phyloP scores from a whole-genome alignment of 345 rosid species.

The Sisymbrium altissimum region DNA sequence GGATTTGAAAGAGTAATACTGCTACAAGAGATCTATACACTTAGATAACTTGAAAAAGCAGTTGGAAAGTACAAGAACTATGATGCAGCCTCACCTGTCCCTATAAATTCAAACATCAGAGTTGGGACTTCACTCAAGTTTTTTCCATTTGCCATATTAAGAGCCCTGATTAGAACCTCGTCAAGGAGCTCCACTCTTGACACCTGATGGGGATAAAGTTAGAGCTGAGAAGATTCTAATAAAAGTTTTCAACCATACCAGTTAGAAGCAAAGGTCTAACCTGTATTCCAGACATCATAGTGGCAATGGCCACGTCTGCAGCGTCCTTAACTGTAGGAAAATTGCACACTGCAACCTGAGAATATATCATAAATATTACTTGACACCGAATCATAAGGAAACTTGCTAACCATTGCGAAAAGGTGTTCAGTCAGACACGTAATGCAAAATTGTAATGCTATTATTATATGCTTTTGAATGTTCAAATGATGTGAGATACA shows the following conservation, averaged over 20 bases:
- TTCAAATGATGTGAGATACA: background rate
- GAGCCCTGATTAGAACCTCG: constrained; percentile 80
- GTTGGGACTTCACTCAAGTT: constrained; percentile 76
- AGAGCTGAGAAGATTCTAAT: constrained; percentile 11
- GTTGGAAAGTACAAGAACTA: constrained; percentile 5
- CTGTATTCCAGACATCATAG: constrained; percentile 87
- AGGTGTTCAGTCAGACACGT: background rate
- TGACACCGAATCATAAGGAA: background rate
- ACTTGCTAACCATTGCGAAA: background rate
- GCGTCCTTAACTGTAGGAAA: constrained; percentile 92
- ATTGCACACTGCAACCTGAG: constrained; percentile 94
- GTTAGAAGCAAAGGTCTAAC: constrained; percentile 35
- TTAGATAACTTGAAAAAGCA: background rate
- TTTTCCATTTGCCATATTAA: constrained; percentile 86
- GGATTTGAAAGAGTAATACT: background rate
- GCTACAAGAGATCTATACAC: background rate
- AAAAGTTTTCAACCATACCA: background rate
- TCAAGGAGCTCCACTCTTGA: constrained; percentile 68
- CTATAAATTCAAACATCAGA: constrained; percentile 87
- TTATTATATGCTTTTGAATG: background rate
- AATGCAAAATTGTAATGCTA: background rate
- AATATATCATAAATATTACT: background rate
- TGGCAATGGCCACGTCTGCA: constrained; percentile 91
- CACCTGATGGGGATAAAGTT: constrained; percentile 45
- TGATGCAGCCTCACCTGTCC: constrained; percentile 57